These are phyloP conservation scores for Bauhinia variegata DNA, from an alignment of 306 rosid genomes.

Conservation along the genomic window DNA sequence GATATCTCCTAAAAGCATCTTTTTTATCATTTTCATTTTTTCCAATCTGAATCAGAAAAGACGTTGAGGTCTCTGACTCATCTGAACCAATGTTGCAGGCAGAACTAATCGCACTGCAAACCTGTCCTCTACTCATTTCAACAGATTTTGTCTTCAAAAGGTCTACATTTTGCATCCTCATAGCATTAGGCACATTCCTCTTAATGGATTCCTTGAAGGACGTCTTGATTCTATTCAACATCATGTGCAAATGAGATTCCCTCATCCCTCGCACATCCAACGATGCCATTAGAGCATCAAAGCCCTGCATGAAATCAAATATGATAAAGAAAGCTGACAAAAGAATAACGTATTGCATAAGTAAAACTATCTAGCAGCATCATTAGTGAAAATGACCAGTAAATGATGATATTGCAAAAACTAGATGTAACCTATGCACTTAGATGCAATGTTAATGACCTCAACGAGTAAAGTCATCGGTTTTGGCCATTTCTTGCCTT, in stretches of 20 bases:
- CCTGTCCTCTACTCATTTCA: slow-evolving; percentile 37
- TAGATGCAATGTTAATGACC: slow-evolving; percentile 14
- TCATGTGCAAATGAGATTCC: slow-evolving; percentile 73
- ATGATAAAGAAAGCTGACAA: slow-evolving; percentile 23
- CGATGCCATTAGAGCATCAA: slow-evolving; percentile 69
- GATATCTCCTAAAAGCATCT: slow-evolving; percentile 60
- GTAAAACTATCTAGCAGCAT: not conserved
- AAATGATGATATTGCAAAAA: slow-evolving; percentile 3
- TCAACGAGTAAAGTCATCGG: slow-evolving; percentile 24
- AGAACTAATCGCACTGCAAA: slow-evolving; percentile 38
- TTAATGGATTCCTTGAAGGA: slow-evolving; percentile 61
- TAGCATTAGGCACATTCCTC: slow-evolving; percentile 40
- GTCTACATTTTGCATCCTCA: slow-evolving; percentile 41
- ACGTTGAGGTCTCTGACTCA: slow-evolving; percentile 55
- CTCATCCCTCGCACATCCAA: slow-evolving; percentile 75
- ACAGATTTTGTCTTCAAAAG: slow-evolving; percentile 39
- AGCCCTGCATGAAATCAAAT: slow-evolving; percentile 55
- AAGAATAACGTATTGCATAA: slow-evolving; percentile 13
- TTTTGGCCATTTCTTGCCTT: slow-evolving; percentile 20
- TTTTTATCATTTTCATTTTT: slow-evolving; percentile 49
- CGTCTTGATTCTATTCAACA: slow-evolving; percentile 59
- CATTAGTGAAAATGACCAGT: not conserved
- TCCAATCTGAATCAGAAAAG: slow-evolving; percentile 65
- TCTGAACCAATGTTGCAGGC: slow-evolving; percentile 46
- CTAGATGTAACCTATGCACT: not conserved